phyloP scores from a whole-genome alignment of 75 land plant species.

The Gnetum montanum region DNA sequence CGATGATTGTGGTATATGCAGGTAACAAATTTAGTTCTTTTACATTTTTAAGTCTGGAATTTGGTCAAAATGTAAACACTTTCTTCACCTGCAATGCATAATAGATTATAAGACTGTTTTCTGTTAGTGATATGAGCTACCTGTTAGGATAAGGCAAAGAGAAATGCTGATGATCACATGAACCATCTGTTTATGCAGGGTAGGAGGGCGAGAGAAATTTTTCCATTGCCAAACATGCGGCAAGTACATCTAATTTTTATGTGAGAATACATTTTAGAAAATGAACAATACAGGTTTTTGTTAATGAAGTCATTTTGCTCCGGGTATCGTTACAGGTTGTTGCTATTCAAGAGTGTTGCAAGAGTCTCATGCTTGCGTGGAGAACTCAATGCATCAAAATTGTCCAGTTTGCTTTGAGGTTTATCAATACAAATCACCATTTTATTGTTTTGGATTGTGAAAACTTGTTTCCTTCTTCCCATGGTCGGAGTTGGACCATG shows the following conservation, averaged over 20 bases:
- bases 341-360: slow-evolving; percentile 59
- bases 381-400: slow-evolving; percentile 89
- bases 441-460: not conserved
- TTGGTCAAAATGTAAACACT: no score
- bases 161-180: no score
- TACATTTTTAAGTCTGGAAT: no score
- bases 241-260: slow-evolving; percentile 10
- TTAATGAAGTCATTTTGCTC: not conserved
- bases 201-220: slow-evolving; percentile 84
- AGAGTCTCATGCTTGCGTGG: slow-evolving; percentile 63
- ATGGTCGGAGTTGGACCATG: no score
- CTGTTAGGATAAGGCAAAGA: no score
- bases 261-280: not conserved
- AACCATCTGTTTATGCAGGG: slow-evolving; percentile 37
- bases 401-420: slow-evolving; percentile 98
- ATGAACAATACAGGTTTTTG: no score
- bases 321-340: slow-evolving; percentile 37
- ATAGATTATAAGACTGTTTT: no score
- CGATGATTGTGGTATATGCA: slow-evolving; percentile 90
- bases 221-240: slow-evolving; percentile 90
- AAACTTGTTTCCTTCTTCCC: not conserved
- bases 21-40: no score
- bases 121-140: no score
- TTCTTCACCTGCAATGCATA: no score
- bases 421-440: not conserved